These are phyloP conservation scores for Viscum album DNA, from an alignment of 177 flowering plant genomes.

Conservation along the genomic window DNA sequence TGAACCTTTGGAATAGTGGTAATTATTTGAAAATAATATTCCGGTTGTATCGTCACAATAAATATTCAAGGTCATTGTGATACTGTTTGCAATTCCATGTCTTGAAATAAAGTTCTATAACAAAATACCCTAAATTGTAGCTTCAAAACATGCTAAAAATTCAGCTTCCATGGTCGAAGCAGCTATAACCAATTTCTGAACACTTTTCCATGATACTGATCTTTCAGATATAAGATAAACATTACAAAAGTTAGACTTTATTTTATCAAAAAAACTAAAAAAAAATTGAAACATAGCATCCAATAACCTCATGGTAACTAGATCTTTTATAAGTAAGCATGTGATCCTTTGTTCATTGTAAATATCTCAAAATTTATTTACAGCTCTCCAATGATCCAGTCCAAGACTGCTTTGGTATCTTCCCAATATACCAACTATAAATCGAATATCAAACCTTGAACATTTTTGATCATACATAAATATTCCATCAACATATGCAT, in stretches of 20 bases:
- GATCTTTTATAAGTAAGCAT: not conserved
- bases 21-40: not conserved
- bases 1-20: not conserved
- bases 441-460: not conserved
- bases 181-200: not conserved
- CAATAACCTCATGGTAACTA: too few relatives aligned
- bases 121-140: slow-evolving; percentile 5
- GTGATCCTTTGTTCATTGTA: not conserved
- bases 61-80: not conserved
- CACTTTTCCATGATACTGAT: slow-evolving; percentile 8
- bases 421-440: not conserved
- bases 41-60: not conserved
- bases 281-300: too few relatives aligned
- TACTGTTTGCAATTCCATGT: not conserved
- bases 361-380: not conserved
- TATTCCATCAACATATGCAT: not conserved
- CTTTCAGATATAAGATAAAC: not conserved
- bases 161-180: slow-evolving; percentile 9
- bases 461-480: not conserved
- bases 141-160: slow-evolving; percentile 12
- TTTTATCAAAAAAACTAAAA: too few relatives aligned
- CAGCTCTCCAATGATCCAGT: not conserved
- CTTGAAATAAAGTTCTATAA: not conserved
- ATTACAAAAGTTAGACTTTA: not conserved
- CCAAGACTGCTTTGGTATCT: not conserved